phyloP scores from a whole-genome alignment of 192 early-diverging fungal species.

The Anaeromyces robustus region DNA sequence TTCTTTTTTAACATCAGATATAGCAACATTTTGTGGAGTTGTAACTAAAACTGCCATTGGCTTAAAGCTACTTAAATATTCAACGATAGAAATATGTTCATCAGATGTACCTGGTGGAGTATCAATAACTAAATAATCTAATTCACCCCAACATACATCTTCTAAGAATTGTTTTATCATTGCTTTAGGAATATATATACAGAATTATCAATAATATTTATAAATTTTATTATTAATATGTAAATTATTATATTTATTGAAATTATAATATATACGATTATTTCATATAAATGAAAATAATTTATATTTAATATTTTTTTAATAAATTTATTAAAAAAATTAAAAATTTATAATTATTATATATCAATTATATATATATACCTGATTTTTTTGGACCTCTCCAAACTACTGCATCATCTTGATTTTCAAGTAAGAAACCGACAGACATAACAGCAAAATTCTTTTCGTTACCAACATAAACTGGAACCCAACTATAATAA shows the following conservation, averaged over 20 bases:
- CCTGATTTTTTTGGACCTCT: constrained; percentile 96
- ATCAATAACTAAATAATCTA: constrained; percentile 85
- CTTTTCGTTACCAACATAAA: constrained; percentile 50
- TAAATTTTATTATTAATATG: not conserved
- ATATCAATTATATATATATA: constrained; percentile 11
- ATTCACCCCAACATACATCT: constrained; percentile 91
- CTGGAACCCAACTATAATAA: constrained; percentile 51
- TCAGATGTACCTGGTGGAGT: constrained; percentile 97
- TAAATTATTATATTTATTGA: no score
- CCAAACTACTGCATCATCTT: constrained; percentile 93
- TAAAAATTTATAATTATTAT: constrained; percentile 5
- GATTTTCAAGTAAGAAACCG: constrained; percentile 76
- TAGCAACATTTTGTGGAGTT: constrained; percentile 69
- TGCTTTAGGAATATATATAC: constrained; percentile 28
- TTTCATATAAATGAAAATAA: no score
- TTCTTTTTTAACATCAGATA: constrained; percentile 42
- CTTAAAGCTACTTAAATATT: constrained; percentile 67
- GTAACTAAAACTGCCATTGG: constrained; percentile 82
- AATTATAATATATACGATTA: no score
- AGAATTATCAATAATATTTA: not conserved
- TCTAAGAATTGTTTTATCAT: constrained; percentile 95
- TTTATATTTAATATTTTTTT: no score
- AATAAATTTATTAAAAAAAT: no score
- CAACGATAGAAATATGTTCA: constrained; percentile 86
- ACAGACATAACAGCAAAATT: constrained; percentile 85